Evolutionary conservation across 176 grass and related monocot genomes (phyloP).

Genomic region (Echinochloa phyllopogon): DNA sequence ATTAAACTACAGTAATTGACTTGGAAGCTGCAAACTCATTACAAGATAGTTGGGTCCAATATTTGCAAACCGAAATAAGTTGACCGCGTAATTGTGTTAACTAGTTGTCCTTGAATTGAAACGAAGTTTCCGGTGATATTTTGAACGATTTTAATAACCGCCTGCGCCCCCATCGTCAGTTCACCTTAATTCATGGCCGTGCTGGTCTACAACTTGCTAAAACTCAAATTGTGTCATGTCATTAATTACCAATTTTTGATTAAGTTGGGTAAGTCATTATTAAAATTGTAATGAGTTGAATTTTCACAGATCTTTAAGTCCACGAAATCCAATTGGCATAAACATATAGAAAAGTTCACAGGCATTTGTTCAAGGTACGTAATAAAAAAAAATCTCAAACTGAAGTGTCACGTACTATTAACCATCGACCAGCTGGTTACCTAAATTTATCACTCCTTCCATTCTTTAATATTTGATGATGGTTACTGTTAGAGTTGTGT

Average conservation of each 20-base stretch:
- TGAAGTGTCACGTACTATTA: background rate
- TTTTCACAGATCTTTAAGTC: background rate
- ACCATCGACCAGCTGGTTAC: background rate
- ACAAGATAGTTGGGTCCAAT: background rate
- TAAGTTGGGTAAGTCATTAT: background rate
- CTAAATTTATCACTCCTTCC: no score
- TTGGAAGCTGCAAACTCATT: background rate
- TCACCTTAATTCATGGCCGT: background rate
- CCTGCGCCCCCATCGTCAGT: background rate
- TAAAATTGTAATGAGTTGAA: background rate
- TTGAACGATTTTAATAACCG: background rate
- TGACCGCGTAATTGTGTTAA: constrained; percentile 14
- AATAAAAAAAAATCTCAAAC: background rate
- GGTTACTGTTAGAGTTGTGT: no score
- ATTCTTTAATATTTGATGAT: no score
- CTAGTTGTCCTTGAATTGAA: background rate
- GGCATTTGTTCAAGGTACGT: background rate
- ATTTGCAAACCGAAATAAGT: background rate
- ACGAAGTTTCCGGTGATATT: background rate
- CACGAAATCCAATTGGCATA: background rate
- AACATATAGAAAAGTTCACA: background rate
- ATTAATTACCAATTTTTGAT: background rate
- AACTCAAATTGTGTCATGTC: background rate
- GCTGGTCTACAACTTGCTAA: background rate
- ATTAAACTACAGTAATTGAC: background rate